phyloP scores from a whole-genome alignment of 140 eudicot genomes.

The Anethum foeniculum region DNA sequence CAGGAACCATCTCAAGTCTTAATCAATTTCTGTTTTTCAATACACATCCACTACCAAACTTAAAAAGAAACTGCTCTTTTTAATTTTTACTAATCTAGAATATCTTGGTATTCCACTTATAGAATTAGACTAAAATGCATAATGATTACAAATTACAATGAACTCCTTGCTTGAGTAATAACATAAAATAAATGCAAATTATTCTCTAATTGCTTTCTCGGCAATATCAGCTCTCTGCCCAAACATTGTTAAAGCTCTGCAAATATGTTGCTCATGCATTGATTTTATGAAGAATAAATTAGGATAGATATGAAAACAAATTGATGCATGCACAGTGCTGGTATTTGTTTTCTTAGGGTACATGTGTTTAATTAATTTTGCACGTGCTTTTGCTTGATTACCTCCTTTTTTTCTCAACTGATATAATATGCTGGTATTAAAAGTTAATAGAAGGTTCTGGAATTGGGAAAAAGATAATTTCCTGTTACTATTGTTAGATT shows the following conservation, averaged over 20 bases:
- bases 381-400: background rate
- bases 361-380: background rate
- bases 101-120: background rate
- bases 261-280: background rate
- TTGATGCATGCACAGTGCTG: background rate
- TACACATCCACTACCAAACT: background rate
- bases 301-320: background rate
- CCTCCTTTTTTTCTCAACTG: background rate
- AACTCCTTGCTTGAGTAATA: background rate
- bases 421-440: background rate
- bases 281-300: background rate
- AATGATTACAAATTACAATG: background rate
- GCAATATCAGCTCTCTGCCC: background rate
- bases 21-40: background rate
- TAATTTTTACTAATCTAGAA: background rate
- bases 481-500: background rate
- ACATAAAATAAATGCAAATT: background rate
- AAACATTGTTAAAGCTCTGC: background rate
- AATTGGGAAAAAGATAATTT: background rate
- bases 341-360: background rate
- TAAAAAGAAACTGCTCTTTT: background rate
- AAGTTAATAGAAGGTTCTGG: background rate
- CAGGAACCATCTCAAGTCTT: background rate
- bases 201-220: background rate
- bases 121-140: background rate